Evolutionary conservation across 257 asterid genomes (phyloP), one percentile per base, ranked within the genome.

Genomic region (Nicotiana noctiflora): DNA sequence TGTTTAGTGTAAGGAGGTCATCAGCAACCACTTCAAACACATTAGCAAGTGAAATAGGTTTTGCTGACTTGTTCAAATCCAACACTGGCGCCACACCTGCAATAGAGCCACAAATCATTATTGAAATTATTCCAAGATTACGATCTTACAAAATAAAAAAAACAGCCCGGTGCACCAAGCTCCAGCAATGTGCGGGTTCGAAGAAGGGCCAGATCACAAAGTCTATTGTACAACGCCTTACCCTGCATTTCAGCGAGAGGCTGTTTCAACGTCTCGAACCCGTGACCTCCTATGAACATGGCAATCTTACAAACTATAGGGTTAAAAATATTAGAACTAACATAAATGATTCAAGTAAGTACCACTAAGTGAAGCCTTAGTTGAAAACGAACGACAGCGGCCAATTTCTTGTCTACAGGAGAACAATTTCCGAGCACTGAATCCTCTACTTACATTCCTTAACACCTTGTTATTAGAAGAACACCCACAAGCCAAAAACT

Each of bases 21-120:
- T 93, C 98, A 4, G 97, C 94, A 74, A 94, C 98, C 81, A 86
- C 87, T 74, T 93, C 98, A 84, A 94, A 91, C 93, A 92, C 87
- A 68, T 86, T 89, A 31, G 92, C 80, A 84, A 90, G 61, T 51
- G 90, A 84, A 78, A 90, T 81, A 75, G 87, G 88, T 9, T 85
- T 82, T 12, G 10, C 82, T 4, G 86, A 77, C 80, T 88, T 93
- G 9, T 85, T 77, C 84, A 90, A 85, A 84, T 92, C 97, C 85
- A 90, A 83, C 46, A 90, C 89, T 3, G 92, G 88, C 80, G 86
- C 89, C 77, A 88, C 81, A 23, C 92, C 97, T 89, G 77, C 11
- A 79, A 83, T 8, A 51, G 7, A 77, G 68, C 21, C 63, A 19
- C 77, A 83, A 84, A 75, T 9, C 80, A 81, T 46, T 72, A 76